phyloP scores from a whole-genome alignment of 257 asterid species.

The Cordia subcordata region DNA sequence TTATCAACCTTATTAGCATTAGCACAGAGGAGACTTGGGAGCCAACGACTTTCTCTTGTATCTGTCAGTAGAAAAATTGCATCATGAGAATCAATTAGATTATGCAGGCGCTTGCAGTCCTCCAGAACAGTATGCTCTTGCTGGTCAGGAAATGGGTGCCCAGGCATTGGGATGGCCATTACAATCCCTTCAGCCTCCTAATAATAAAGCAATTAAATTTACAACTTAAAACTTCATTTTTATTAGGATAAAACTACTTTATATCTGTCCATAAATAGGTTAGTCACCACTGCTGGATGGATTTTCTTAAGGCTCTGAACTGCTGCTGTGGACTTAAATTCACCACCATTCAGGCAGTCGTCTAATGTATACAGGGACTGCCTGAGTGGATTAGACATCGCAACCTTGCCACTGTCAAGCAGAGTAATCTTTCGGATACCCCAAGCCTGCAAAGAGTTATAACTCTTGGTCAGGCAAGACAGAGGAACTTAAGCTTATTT shows the following conservation, averaged over 20 bases:
- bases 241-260: not conserved
- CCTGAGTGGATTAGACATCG: conserved; percentile 93
- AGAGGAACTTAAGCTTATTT: not conserved
- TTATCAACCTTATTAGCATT: conserved; percentile 70
- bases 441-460: conserved; percentile 68
- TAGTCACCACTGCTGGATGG: conserved; percentile 77
- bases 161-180: conserved; percentile 97
- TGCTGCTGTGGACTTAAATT: conserved; percentile 79
- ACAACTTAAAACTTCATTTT: not conserved
- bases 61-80: conserved; percentile 81
- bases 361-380: conserved; percentile 86
- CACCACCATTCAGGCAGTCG: conserved; percentile 92
- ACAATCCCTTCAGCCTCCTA: conserved; percentile 85
- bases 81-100: conserved; percentile 78
- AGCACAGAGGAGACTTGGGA: conserved; percentile 86
- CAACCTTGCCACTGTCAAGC: conserved; percentile 85
- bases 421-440: conserved; percentile 84
- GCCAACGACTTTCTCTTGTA: conserved; percentile 99
- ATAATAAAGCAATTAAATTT: conserved; percentile 4
- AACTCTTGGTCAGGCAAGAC: conserved; percentile 2
- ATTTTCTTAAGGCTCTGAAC: conserved; percentile 69
- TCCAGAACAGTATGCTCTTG: conserved; percentile 69
- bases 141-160: conserved; percentile 69
- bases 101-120: conserved; percentile 59
- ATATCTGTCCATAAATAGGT: not conserved